Percentiles rank a stretch among this genome's conserved stretches.
Conservation (phyloP, 495 filamentous ascomycete genomes). For the Talaromyces liani region DNA sequence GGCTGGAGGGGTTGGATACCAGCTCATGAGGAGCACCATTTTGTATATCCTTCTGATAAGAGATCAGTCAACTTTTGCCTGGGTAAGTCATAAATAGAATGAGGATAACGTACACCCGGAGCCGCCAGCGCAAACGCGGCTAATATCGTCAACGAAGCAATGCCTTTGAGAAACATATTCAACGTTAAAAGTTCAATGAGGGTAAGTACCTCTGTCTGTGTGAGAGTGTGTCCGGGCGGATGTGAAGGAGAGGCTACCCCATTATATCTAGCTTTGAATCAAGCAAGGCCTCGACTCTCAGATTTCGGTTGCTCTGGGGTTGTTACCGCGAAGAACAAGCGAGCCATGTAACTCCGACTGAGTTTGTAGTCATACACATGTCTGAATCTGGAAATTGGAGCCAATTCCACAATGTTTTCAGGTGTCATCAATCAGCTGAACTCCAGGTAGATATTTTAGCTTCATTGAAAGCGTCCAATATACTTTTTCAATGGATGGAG, state of each 20-base stretch:
- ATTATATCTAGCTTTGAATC: background rate
- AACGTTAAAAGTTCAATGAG: background rate
- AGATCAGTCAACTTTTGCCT: background rate
- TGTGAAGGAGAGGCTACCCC: background rate
- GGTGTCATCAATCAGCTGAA: background rate
- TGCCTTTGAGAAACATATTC: background rate
- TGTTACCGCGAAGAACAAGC: background rate
- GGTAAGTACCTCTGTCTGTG: background rate
- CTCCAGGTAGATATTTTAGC: background rate
- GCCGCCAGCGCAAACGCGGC: background rate
- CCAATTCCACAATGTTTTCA: background rate
- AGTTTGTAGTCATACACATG: background rate
- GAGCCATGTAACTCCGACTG: background rate
- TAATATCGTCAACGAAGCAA: background rate
- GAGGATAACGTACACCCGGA: background rate
- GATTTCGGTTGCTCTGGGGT: background rate
- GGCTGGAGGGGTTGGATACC: conserved; percentile 3
- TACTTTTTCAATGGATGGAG: background rate
- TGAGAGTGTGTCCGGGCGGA: background rate
- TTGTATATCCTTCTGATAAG: background rate
- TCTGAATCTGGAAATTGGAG: background rate
- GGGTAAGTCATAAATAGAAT: background rate
- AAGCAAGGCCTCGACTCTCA: background rate
- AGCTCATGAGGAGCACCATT: conserved; percentile 2
- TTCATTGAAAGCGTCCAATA: background rate